Base-by-base conservation (phyloP, 495 filamentous ascomycete species). In the Elaphomyces granulatus region DNA sequence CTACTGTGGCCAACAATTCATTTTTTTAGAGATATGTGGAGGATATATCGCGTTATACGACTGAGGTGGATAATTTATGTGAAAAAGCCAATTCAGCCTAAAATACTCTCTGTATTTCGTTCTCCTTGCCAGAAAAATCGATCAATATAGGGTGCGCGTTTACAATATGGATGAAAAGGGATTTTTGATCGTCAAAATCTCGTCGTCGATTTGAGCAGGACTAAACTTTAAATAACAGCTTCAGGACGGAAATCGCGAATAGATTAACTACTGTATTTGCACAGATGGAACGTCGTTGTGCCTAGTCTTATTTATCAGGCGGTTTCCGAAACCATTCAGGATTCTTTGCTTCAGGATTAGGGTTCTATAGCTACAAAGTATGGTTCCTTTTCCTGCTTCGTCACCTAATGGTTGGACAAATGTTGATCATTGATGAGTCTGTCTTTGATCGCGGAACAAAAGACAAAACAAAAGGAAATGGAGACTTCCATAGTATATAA, bases 101-200 rank as follows among this genome's bases (percentile, higher is more conserved):
- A 41, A 41, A 34, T 41, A 41, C 20, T 7, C 39, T 33, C 20
- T 41, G 32, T 41, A 41, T 34, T 49, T 49, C 33, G 23, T 43
- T 14, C 37, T 43, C 20, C 37, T 36, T 36, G 2, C 34, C 2
- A 17, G 19, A 4, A 36, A 32, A 17, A 36, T 47, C 9, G 1
- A 43, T 6, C 0, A 49, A 16, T 49, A 40, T 40, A 21, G 39
- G 12, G 37, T 49, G n/a, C 9, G 46, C 36, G 46, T 47, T 10
- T 46, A 43, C 20, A 49, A 49, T 32, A 49, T 49, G n/a, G 44
- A 49, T 35, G 20, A 49, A 37, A 48, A 48, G 23, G 46, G 46
- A 17, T 49, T 49, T 30, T 21, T 42, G n/a, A 21, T 46, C 35
- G 17, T 8, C 19, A 8, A 49, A 49, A 19, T 3, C 39, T 15